phyloP scores from a whole-genome alignment of 2,329 filamentous ascomycete species.

The Clonostachys rhizophaga region DNA sequence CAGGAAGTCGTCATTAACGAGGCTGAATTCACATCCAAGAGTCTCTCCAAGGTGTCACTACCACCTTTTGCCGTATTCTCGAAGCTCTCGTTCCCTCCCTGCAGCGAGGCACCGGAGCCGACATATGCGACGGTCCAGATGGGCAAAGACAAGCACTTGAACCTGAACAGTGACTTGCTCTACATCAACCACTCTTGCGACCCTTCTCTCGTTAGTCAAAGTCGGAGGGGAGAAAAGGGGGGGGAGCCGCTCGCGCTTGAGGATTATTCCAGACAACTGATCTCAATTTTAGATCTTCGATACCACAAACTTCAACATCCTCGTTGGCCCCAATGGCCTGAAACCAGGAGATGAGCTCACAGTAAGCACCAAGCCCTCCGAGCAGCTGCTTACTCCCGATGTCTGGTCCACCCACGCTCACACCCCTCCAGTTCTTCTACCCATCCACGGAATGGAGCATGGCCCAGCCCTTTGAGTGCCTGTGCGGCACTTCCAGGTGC shows the following conservation, averaged over 20 bases:
- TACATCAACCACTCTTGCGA: slow-evolving; percentile 68
- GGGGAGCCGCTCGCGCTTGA: background rate
- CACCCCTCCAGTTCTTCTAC: slow-evolving; percentile 57
- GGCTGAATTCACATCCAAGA: slow-evolving; percentile 54
- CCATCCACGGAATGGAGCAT: slow-evolving; percentile 72
- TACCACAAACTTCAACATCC: slow-evolving; percentile 48
- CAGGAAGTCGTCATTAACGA: slow-evolving; percentile 52
- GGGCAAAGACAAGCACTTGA: slow-evolving; percentile 48
- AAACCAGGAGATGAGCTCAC: slow-evolving; percentile 53
- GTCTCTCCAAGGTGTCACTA: slow-evolving; percentile 47
- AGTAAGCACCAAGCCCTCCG: slow-evolving; percentile 19
- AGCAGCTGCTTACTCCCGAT: background rate
- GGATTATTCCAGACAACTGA: background rate
- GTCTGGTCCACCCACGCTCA: background rate
- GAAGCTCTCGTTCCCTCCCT: slow-evolving; percentile 61
- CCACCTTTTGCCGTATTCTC: slow-evolving; percentile 62
- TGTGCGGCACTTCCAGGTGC: slow-evolving; percentile 54
- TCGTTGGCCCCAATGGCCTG: slow-evolving; percentile 53
- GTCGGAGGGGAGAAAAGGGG: background rate
- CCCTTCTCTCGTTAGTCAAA: slow-evolving; percentile 52
- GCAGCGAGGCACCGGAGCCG: slow-evolving; percentile 46
- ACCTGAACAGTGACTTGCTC: slow-evolving; percentile 61
- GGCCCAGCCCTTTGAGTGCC: slow-evolving; percentile 66
- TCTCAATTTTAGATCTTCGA: slow-evolving; percentile 49
- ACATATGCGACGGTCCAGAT: slow-evolving; percentile 64